Evolutionary conservation across 2,329 filamentous ascomycete species (phyloP), one percentile per base, ranked within the genome.

Genomic region (Exophiala xenobiotica): DNA sequence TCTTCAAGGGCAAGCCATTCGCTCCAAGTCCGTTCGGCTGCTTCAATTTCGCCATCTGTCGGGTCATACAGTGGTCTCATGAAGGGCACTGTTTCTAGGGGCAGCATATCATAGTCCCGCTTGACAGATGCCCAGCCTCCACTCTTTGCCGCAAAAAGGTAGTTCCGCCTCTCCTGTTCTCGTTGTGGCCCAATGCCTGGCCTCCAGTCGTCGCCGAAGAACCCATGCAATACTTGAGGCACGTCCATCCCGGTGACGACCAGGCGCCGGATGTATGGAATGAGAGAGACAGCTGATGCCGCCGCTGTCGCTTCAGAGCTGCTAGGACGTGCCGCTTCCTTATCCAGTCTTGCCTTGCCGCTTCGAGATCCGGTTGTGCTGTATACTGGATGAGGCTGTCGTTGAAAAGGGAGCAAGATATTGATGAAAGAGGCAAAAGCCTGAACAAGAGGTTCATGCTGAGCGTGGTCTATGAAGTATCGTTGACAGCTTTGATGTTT

Each of bases 1-100:
- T 96, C 92, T 69, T 96, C 90, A 89, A 96, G 95, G 9, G 89
- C 89, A 24, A 96, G 74, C 92, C 92, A 97, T 64, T 92, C 86
- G 66, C 90, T 95, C 93, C 93, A 99, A 53, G 79, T 84, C 56
- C 81, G 79, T 72, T 97, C 92, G 0, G 91, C 91, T 11, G 76
- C 80, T 56, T 88, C 81, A 56, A 97, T 88, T 72, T 97, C 93
- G 18, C 82, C 80, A 64, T 92, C 83, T 6, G 82, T 81, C 1
- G 87, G 83, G 48, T 84, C 81, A 63, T 87, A 84, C n/a, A 96
- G 73, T 3, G 92, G 90, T 59, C 85, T 84, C 62, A 97, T 74
- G 67, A 95, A 97, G 0, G 93, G 93, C 1, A 96, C 82, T 2
- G 82, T 87, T 73, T 97, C 90, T 48, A 90, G 81, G 3, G 85